Base-by-base conservation (phyloP, 441 rosid genomes). In the Populus hybrid region DNA sequence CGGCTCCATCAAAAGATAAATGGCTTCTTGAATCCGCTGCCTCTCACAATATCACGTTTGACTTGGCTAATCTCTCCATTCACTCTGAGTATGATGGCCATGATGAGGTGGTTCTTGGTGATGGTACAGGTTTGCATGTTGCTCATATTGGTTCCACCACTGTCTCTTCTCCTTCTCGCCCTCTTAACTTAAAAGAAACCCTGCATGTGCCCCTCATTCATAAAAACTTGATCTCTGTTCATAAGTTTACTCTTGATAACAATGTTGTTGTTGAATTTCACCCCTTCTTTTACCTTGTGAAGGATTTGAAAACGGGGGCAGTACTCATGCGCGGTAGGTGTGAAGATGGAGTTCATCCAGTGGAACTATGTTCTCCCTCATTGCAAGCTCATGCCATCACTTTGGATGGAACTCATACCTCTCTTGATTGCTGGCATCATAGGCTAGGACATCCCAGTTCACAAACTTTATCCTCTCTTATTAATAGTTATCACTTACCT, bases 401-500 rank as follows among this genome's bases (percentile, higher is more conserved):
- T 1, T 11, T 50, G 6, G 59, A 5, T 50, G n/a, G 59, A 3
- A 50, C 59, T 0, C 59, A 0, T 14, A 18, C n/a, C 7, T 50
- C n/a, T 1, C 6, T 50, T 50, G n/a, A 50, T 50, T 1, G 0
- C 3, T 50, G 59, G 7, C 59, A 50, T 1, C 59, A 0, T 3
- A 1, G 59, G 6, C 0, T 16, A 1, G 59, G 59, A 0, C 59
- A 16, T 1, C 7, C n/a, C 1, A 16, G 7, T 4, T 1, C n/a
- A 1, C 14, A 50, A 14, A 1, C 3, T 16, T 6, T 50, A 1
- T 50, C 59, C 0, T 50, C n/a, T 4, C n/a, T 50, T 50, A 0
- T 50, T 0, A 0, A 1, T 4, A 4, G 2, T 14, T 50, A 3
- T 16, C 6, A 50, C 0, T 50, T 50, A 50, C 7, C 7, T 0